phyloP scores from a whole-genome alignment of 2,329 filamentous ascomycete genomes.

The Didymellaceae sp. region DNA sequence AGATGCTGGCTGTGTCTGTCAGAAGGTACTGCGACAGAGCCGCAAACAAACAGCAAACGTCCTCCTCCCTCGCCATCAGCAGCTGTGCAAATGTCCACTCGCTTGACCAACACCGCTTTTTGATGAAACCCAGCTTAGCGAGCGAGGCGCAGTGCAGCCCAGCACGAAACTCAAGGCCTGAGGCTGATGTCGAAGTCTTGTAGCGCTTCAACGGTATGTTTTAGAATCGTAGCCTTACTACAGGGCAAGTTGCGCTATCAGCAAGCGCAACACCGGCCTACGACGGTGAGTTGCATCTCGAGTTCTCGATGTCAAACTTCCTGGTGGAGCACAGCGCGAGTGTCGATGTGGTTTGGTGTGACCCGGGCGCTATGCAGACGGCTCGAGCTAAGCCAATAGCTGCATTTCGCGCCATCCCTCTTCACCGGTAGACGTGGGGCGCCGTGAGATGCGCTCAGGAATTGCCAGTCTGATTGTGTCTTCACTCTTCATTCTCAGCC shows the following conservation, averaged over 20 bases:
- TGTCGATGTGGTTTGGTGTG: slow-evolving; percentile 38
- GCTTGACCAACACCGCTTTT: slow-evolving; percentile 28
- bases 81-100: slow-evolving; percentile 27
- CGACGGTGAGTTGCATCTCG: slow-evolving; percentile 19
- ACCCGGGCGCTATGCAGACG: slow-evolving; percentile 38
- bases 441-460: slow-evolving; percentile 37
- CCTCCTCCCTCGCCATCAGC: slow-evolving; percentile 11
- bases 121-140: slow-evolving; percentile 33
- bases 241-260: slow-evolving; percentile 3
- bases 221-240: slow-evolving; percentile 8
- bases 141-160: slow-evolving; percentile 43
- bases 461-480: slow-evolving; percentile 32
- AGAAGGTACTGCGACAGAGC: slow-evolving; percentile 36
- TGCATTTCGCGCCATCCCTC: slow-evolving; percentile 31
- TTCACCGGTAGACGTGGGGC: slow-evolving; percentile 49
- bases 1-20: slow-evolving; percentile 24
- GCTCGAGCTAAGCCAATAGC: slow-evolving; percentile 45
- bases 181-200: slow-evolving; percentile 4
- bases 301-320: slow-evolving; percentile 25
- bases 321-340: slow-evolving; percentile 28
- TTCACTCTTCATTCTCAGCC: slow-evolving; percentile 37
- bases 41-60: slow-evolving; percentile 32
- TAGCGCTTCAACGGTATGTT: slow-evolving; percentile 13
- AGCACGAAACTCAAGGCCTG: slow-evolving; percentile 36
- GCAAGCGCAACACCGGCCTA: slow-evolving; percentile 10